These are phyloP conservation scores for Millerozyma miso DNA, from an alignment of 805 yeast genomes.

Conservation along the genomic window DNA sequence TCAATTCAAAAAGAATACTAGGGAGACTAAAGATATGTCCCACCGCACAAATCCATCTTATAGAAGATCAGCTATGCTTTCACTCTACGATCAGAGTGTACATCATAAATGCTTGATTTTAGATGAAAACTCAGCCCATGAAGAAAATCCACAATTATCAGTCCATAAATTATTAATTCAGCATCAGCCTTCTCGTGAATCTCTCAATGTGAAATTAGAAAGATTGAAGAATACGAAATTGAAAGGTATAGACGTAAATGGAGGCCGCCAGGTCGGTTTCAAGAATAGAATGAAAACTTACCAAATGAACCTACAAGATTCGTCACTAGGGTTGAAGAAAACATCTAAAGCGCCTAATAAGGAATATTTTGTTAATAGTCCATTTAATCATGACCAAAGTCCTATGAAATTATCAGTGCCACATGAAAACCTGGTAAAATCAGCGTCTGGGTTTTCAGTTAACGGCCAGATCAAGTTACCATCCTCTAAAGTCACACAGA, in stretches of 20 bases:
- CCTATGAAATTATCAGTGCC: too few relatives aligned
- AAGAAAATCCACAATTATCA: constrained; percentile 37
- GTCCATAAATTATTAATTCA: constrained; percentile 34
- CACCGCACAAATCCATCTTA: constrained; percentile 42
- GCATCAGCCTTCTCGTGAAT: constrained; percentile 33
- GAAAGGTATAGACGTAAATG: constrained; percentile 3
- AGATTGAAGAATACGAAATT: constrained; percentile 14
- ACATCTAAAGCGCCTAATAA: constrained; percentile 11
- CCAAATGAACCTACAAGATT: constrained; percentile 36
- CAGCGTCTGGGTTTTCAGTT: constrained; percentile 39
- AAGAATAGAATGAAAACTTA: constrained; percentile 18
- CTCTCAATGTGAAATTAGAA: constrained; percentile 26
- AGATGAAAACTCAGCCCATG: constrained; percentile 17
- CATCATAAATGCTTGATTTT: constrained; percentile 32
- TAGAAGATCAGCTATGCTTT: constrained; percentile 43
- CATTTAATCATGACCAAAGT: not conserved
- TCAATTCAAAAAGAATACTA: constrained; percentile 18
- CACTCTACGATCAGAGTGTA: constrained; percentile 35
- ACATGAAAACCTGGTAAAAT: not conserved
- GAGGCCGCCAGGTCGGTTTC: constrained; percentile 4
- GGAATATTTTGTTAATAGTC: not conserved
- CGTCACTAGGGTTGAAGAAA: constrained; percentile 36
- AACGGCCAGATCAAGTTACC: constrained; percentile 52
- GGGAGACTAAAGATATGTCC: constrained; percentile 33
- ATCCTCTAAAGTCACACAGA: constrained; percentile 36